Evolutionary conservation across 2,329 filamentous ascomycete species (phyloP), one percentile per base, ranked within the genome.

Genomic region (Arthrinium puccinioides): DNA sequence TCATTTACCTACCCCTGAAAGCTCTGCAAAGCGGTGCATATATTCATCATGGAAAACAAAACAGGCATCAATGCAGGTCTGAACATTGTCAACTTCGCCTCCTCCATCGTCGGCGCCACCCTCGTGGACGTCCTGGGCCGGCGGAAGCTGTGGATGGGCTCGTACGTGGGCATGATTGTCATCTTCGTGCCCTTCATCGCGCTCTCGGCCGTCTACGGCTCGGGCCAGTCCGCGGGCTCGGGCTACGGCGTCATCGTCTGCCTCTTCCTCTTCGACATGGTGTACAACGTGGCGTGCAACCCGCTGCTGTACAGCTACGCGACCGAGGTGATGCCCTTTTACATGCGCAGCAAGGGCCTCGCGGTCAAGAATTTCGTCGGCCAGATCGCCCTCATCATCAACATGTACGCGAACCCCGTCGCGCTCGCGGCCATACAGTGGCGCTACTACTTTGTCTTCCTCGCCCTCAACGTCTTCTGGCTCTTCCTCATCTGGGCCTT

Each of bases 351-450:
- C 37, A 52, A 65, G 48, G 58, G 61, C 16, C 58, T 63, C 33
- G 54, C 59, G 6, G 47, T 64, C 23, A 53, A 62, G 48, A 56
- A 62, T 40, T 51, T 64, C 6, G 57, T 58, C 1, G 56, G 62
- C 18, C 52, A 57, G 4, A 52, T 62, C 39, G 59, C 61, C 26
- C 53, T 59, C 19, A 62, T 66, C 37, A 64, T 66, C 51, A 70
- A 71, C 52, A 67, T 64, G 3, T 70, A 67, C 44, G 64, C 67
- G 24, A 64, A 65, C 45, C 62, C 65, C 8, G 54, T 63, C 46
- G 66, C 40, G n/a, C 57, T 71, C 7, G 55, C 60, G 20, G 46
- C 45, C 7, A 63, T 65, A 20, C 51, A 53, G 6, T 66, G 62
- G 62, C 57, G 57, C 31, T 62, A 59, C 36, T 61, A 61, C 40